Evolutionary conservation across 192 early-diverging fungal genomes (phyloP).

Genomic region (Linnemannia hyalina): DNA sequence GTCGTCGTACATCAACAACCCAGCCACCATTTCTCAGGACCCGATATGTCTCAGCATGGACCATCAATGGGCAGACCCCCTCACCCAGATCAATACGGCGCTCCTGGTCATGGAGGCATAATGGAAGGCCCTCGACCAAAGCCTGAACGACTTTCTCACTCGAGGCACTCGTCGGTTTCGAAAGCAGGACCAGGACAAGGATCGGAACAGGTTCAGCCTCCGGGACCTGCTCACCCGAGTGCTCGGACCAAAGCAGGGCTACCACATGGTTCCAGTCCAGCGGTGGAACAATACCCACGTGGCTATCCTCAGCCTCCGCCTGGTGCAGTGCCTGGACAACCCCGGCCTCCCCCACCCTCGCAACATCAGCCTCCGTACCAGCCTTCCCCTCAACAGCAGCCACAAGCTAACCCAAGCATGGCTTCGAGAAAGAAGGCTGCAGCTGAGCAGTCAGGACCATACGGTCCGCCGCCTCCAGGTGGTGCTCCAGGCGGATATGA

Average conservation of each 20-base stretch:
- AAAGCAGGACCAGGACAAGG: conserved; percentile 7
- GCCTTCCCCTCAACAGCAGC: conserved; percentile 27
- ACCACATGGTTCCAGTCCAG: background rate
- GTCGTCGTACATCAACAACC: background rate
- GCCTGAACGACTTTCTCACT: conserved; percentile 34
- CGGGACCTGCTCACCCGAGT: background rate
- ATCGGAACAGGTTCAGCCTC: conserved; percentile 18
- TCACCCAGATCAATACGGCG: conserved; percentile 15
- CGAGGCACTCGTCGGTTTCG: conserved; percentile 40
- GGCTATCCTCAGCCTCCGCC: conserved; percentile 5
- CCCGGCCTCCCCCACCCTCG: background rate
- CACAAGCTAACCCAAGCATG: background rate
- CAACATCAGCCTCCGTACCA: conserved; percentile 8
- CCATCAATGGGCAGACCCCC: background rate
- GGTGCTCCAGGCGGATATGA: conserved; percentile 22
- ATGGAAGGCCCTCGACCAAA: conserved; percentile 18
- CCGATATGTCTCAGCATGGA: conserved; percentile 16
- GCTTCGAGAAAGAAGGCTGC: conserved; percentile 23
- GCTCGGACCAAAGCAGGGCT: background rate
- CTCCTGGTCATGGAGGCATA: background rate
- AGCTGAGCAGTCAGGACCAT: conserved; percentile 27
- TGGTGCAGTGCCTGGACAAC: background rate
- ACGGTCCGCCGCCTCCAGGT: background rate
- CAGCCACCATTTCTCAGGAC: background rate
- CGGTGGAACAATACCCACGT: conserved; percentile 16